A percentile compares a stretch with the other conserved stretches of the same genome.
Evolutionary conservation across 2,329 filamentous ascomycete genomes (phyloP).

Genomic region (Cladosporium sp.): DNA sequence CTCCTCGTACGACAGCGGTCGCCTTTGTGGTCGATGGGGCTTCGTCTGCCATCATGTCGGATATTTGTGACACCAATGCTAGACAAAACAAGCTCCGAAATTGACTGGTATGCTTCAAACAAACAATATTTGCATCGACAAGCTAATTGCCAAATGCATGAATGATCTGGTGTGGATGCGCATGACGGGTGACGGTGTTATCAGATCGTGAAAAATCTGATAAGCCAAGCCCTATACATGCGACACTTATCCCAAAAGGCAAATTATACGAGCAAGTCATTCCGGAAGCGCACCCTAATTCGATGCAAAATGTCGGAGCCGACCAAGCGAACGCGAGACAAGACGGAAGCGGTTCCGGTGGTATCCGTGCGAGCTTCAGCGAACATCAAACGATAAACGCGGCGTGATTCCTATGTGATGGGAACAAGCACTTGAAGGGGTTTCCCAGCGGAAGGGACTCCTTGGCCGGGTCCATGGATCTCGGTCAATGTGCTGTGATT

Average conservation of each 20-base stretch:
- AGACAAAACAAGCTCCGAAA: background rate
- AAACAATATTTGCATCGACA: background rate
- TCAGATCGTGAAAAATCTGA: conserved; percentile 14
- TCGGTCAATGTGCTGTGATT: background rate
- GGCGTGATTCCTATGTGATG: background rate
- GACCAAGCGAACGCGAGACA: background rate
- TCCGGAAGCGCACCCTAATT: background rate
- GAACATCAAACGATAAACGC: background rate
- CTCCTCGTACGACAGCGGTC: background rate
- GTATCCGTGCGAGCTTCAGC: background rate
- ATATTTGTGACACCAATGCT: background rate
- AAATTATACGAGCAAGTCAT: background rate
- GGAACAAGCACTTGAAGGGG: background rate
- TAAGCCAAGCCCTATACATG: background rate
- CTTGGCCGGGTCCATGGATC: background rate
- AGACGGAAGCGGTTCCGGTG: background rate
- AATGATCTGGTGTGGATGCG: background rate
- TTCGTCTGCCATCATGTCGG: background rate
- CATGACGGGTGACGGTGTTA: background rate
- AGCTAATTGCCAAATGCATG: background rate
- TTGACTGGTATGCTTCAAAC: background rate
- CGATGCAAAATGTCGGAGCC: background rate
- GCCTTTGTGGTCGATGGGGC: background rate
- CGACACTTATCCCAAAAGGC: background rate
- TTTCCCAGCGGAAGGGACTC: no score